Conservation (phyloP, 352 stramenopile species). For the Phytophthora capsici region DNA sequence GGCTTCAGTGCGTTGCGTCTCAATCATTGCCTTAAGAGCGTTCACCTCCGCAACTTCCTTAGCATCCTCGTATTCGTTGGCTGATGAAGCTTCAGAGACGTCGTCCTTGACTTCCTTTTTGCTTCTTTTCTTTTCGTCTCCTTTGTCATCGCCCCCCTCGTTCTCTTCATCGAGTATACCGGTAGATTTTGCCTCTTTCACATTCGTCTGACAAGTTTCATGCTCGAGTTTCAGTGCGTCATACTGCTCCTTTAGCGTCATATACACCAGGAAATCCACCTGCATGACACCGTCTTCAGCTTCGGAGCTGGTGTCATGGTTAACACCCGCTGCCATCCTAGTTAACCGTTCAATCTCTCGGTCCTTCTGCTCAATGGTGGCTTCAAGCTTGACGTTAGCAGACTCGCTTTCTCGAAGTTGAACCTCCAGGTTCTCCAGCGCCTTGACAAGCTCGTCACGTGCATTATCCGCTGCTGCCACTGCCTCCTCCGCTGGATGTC, state of each 20-base stretch:
- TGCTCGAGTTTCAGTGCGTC: constrained; percentile 56
- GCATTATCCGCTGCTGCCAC: constrained; percentile 18
- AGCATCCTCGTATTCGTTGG: constrained; percentile 63
- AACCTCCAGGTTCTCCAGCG: constrained; percentile 57
- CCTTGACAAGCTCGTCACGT: constrained; percentile 49
- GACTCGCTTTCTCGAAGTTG: constrained; percentile 61
- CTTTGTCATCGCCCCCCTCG: constrained; percentile 27
- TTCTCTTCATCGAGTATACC: constrained; percentile 37
- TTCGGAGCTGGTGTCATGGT: constrained; percentile 24
- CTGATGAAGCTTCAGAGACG: constrained; percentile 56
- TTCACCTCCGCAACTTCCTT: constrained; percentile 62
- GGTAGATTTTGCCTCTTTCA: constrained; percentile 9
- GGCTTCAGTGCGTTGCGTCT: constrained; percentile 23
- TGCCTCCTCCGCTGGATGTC: constrained; percentile 24
- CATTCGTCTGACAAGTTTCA: constrained; percentile 26
- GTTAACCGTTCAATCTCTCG: constrained; percentile 52
- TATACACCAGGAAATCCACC: constrained; percentile 62
- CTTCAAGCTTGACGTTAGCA: constrained; percentile 65
- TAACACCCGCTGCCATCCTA: constrained; percentile 43
- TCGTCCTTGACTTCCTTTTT: constrained; percentile 33
- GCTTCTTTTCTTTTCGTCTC: not conserved
- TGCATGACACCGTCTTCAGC: constrained; percentile 49
- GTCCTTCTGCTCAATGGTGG: constrained; percentile 55
- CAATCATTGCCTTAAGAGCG: constrained; percentile 49
- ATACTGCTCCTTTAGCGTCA: constrained; percentile 59